Evolutionary conservation across 225 moss, liverwort and hornwort species (phyloP).

Genomic region (Rhytidiadelphus loreus): DNA sequence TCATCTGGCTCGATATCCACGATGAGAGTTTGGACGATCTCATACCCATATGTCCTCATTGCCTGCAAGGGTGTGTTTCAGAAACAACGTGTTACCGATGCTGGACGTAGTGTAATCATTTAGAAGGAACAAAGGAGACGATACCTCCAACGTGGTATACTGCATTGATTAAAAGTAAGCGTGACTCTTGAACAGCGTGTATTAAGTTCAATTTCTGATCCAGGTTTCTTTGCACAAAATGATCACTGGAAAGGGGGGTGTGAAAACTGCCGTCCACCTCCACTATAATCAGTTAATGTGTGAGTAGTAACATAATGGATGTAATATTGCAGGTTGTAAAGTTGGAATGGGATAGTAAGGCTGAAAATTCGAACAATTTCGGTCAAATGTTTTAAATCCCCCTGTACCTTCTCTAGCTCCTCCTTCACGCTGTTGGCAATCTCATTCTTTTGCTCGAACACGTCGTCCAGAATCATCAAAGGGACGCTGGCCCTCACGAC

Average conservation of each 20-base stretch:
- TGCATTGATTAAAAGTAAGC: neutral
- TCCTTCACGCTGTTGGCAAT: slow-evolving; percentile 73
- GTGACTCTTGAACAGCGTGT: neutral
- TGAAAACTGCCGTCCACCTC: neutral
- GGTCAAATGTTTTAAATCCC: no score
- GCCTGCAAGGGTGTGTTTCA: slow-evolving; percentile 28
- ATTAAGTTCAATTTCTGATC: neutral
- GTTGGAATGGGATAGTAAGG: neutral
- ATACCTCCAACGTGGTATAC: neutral
- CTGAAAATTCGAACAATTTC: neutral
- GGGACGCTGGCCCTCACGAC: slow-evolving; percentile 89
- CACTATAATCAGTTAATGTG: neutral
- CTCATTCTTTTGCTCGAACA: slow-evolving; percentile 84
- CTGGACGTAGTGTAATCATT: neutral
- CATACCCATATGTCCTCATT: slow-evolving; percentile 76
- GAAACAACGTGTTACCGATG: neutral
- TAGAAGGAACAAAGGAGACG: neutral
- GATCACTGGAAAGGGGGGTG: no score
- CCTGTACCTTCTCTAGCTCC: slow-evolving; percentile 68
- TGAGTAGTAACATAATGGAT: neutral
- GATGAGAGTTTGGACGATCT: slow-evolving; percentile 82
- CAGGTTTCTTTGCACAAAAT: neutral
- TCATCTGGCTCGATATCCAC: slow-evolving; percentile 77
- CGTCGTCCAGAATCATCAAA: slow-evolving; percentile 68
- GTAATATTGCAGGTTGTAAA: neutral